Conservation (phyloP, 164 flowering plant genomes). For the Saururus chinensis region DNA sequence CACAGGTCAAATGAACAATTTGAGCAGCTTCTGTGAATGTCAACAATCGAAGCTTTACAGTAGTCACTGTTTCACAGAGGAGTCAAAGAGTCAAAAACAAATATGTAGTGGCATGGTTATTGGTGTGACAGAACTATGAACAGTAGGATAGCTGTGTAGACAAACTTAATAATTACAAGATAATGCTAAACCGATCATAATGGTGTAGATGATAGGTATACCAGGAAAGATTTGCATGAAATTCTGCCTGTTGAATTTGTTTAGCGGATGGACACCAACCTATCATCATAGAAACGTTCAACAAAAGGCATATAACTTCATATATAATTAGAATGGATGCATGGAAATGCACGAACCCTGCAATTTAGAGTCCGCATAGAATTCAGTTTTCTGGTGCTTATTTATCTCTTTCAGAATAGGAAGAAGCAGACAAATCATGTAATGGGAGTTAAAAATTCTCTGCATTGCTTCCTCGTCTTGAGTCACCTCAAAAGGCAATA, state of each 20-base stretch:
- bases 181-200: neutral
- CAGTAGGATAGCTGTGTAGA: neutral
- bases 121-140: neutral
- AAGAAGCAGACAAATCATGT: slow-evolving; percentile 60
- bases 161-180: neutral
- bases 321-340: neutral
- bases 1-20: slow-evolving; percentile 66
- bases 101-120: too few relatives aligned
- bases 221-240: slow-evolving; percentile 37
- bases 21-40: slow-evolving; percentile 66
- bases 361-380: slow-evolving; percentile 47
- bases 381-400: slow-evolving; percentile 41
- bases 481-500: slow-evolving; percentile 1
- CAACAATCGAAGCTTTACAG: slow-evolving; percentile 46
- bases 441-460: slow-evolving; percentile 37
- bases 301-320: slow-evolving; percentile 1
- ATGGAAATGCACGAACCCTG: slow-evolving; percentile 27
- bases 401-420: slow-evolving; percentile 56
- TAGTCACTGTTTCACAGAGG: slow-evolving; percentile 37
- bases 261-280: slow-evolving; percentile 28
- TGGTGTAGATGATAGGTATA: slow-evolving; percentile 9
- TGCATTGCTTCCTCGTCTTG: slow-evolving; percentile 21
- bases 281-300: slow-evolving; percentile 16
- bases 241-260: slow-evolving; percentile 30
- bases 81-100: slow-evolving; percentile 3